Evolutionary conservation across 108 stramenopile species (phyloP).

Genomic region (Parmales sp.): DNA sequence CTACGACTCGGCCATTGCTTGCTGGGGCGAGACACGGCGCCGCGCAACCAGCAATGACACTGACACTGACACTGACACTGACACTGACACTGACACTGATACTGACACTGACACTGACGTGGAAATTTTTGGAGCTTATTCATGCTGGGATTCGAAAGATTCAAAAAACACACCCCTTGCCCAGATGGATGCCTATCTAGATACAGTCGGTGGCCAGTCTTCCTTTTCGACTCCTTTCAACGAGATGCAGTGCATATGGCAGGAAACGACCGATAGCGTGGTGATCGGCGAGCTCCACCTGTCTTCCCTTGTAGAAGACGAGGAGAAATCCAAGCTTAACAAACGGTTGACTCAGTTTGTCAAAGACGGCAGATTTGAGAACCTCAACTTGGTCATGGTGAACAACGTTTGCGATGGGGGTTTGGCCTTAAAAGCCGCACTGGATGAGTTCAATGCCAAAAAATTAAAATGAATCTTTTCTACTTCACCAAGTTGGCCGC

Average conservation of each 20-base stretch:
- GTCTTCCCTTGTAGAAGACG: not conserved
- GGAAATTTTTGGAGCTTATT: not conserved
- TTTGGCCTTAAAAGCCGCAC: not conserved
- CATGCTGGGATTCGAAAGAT: not conserved
- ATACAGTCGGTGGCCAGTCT: not conserved
- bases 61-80: not conserved
- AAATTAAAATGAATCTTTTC: too few species aligned
- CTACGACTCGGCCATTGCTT: constrained; percentile 4
- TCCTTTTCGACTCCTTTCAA: not conserved
- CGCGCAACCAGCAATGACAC: not conserved
- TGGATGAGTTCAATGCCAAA: not conserved
- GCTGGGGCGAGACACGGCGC: not conserved
- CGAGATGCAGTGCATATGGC: not conserved
- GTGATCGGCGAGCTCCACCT: not conserved
- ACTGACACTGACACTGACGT: not conserved
- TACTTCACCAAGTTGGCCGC: too few species aligned
- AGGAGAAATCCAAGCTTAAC: constrained; percentile 7
- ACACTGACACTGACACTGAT: not conserved
- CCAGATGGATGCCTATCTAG: not conserved
- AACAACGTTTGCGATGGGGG: constrained; percentile 2
- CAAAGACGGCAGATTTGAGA: not conserved
- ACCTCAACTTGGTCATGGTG: not conserved
- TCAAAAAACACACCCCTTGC: not conserved
- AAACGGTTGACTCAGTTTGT: not conserved
- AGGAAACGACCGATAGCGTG: not conserved